Conservation (phyloP, 163 green algal genomes). For the Chlamydomonas reinhardtii region DNA sequence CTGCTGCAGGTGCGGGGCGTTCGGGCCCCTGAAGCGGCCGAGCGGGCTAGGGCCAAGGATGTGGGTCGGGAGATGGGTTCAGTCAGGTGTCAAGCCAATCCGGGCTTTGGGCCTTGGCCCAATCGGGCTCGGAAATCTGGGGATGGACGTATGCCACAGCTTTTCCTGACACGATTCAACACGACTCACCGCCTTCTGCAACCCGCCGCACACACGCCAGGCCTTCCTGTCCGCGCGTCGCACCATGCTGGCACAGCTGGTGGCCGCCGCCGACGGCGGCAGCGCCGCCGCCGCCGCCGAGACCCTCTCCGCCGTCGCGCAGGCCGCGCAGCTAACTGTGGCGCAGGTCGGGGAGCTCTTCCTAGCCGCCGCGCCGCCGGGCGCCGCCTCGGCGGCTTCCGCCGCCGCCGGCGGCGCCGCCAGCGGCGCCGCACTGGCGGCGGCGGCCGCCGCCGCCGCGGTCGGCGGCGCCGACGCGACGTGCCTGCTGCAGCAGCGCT, state of each 20-base stretch:
- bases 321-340: constrained; percentile 54
- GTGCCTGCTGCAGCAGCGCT: constrained; percentile 68
- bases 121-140: too few relatives aligned
- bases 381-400: constrained; percentile 12
- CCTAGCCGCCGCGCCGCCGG: neutral
- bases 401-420: neutral
- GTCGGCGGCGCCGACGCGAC: constrained; percentile 12
- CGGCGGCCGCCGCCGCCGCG: neutral
- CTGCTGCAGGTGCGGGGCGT: constrained; percentile 66
- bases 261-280: neutral
- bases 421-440: neutral
- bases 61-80: too few relatives aligned
- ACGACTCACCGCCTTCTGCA: too few relatives aligned
- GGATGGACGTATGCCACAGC: too few relatives aligned
- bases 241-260: constrained; percentile 30
- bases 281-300: constrained; percentile 12
- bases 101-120: too few relatives aligned
- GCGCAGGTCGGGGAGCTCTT: constrained; percentile 81
- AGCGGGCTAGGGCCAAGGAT: too few relatives aligned
- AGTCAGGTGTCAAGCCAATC: too few relatives aligned
- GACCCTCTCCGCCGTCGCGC: constrained; percentile 51
- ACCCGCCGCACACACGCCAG: neutral
- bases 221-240: constrained; percentile 29
- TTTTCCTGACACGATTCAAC: too few relatives aligned
- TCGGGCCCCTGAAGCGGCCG: too few relatives aligned